These are phyloP conservation scores for Monilinia vaccinii-corymbosi DNA, from an alignment of 2,329 filamentous ascomycete species.

Conservation along the genomic window DNA sequence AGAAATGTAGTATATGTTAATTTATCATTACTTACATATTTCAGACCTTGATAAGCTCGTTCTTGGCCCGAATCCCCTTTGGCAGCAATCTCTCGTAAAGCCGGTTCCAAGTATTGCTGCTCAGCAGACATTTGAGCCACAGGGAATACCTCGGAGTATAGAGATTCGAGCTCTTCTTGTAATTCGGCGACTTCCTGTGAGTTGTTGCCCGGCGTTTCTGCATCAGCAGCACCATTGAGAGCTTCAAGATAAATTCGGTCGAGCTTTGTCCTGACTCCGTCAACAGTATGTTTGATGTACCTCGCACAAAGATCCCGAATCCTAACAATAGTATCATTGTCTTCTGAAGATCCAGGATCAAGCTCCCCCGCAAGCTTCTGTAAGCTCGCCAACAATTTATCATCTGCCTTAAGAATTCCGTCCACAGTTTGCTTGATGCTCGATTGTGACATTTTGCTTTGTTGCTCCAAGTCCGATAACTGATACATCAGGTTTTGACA, in stretches of 20 bases:
- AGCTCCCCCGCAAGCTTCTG: slow-evolving; percentile 58
- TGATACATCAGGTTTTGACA: slow-evolving; percentile 39
- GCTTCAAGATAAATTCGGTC: slow-evolving; percentile 47
- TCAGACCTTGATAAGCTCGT: slow-evolving; percentile 38
- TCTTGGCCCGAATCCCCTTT: slow-evolving; percentile 37
- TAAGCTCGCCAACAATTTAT: slow-evolving; percentile 54
- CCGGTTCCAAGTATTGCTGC: slow-evolving; percentile 56
- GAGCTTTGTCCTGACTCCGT: slow-evolving; percentile 44
- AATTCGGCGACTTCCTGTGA: slow-evolving; percentile 39
- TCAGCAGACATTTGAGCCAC: slow-evolving; percentile 64
- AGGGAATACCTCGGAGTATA: slow-evolving; percentile 60
- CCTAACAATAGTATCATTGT: slow-evolving; percentile 43
- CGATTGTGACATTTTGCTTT: slow-evolving; percentile 37
- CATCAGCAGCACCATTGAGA: slow-evolving; percentile 26
- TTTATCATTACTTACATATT: slow-evolving; percentile 37
- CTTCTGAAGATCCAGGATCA: slow-evolving; percentile 41
- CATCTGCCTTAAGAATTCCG: slow-evolving; percentile 48
- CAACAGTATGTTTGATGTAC: slow-evolving; percentile 48
- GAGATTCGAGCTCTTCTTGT: slow-evolving; percentile 57
- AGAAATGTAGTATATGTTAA: neutral
- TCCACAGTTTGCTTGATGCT: slow-evolving; percentile 41
- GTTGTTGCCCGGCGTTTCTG: slow-evolving; percentile 11
- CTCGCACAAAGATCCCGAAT: slow-evolving; percentile 51
- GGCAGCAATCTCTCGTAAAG: slow-evolving; percentile 38
- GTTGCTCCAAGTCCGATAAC: slow-evolving; percentile 42